Base-by-base conservation (phyloP, 1,139 yeast genomes). In the Yamadazyma atlantica region DNA sequence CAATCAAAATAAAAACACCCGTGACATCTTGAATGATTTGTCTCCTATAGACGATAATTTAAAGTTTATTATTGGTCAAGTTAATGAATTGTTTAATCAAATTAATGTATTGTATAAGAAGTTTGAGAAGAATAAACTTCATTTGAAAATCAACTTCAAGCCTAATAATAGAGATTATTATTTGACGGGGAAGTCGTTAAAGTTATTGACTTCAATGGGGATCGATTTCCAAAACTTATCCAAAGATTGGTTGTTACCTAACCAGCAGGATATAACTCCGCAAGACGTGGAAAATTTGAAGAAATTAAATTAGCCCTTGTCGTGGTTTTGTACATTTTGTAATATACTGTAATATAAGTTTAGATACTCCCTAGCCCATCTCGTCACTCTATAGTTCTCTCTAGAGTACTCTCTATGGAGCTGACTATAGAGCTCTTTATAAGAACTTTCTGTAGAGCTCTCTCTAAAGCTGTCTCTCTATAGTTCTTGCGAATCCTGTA, bases 21-120 rank as follows among this genome's bases (percentile, higher is more conserved):
- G 5, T 15, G 19, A 28, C 8, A 57, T 67, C 0, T 46, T 73
- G 31, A 64, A 64, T 32, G 54, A 66, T n/a, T 54, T 78, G 12
- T 58, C 70, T 1, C 85, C 85, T 3, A 51, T 80, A 17, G 71
- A 70, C 42, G 85, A 81, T 37, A 75, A 79, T 3, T 54, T 78
- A 19, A 66, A 66, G 47, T 80, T 66, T 48, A 45, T 73, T 29
- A 50, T 71, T n/a, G 53, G 55, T 26, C 75, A 75, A 41, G 66
- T 68, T 19, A 64, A 64, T 35, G 62, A 65, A 27, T 58, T 76
- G 35, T 56, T 73, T 1, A 53, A 56, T 1, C 75, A 73, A 42
- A 62, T 70, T 1, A 55, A 58, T 12, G 53, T 50, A 13, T 49
- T 75, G 7, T 64, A 64, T 40, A 49, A 46, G n/a, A 61, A 66